A percentile compares a stretch with the other conserved stretches of the same genome.
These are phyloP conservation scores for Cadophora sp. DNA, from an alignment of 2,329 filamentous ascomycete genomes.

Conservation along the genomic window DNA sequence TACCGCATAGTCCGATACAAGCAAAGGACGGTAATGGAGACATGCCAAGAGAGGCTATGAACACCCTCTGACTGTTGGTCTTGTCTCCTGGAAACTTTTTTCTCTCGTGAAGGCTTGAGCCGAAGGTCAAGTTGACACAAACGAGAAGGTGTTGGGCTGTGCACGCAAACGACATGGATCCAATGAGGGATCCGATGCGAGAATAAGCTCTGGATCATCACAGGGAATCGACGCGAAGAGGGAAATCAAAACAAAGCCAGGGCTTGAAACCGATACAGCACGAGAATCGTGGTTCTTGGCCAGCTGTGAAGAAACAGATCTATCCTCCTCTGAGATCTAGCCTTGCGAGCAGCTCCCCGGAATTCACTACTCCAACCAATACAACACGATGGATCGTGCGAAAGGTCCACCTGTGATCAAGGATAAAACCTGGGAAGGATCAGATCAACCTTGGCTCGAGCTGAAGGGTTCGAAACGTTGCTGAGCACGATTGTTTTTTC, in stretches of 20 bases:
- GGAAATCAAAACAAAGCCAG: slow-evolving; percentile 9
- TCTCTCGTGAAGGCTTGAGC: background rate
- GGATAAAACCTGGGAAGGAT: background rate
- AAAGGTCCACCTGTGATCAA: slow-evolving; percentile 11
- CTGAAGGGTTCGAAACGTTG: slow-evolving; percentile 13
- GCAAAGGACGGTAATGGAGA: background rate
- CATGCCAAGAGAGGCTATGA: slow-evolving; percentile 20
- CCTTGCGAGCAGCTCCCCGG: slow-evolving; percentile 6
- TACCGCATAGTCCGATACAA: background rate
- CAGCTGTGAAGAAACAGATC: background rate
- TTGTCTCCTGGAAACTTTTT: background rate
- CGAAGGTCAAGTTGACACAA: background rate
- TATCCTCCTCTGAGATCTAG: background rate
- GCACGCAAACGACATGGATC: slow-evolving; percentile 1
- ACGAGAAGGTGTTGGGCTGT: background rate
- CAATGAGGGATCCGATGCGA: background rate
- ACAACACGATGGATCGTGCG: background rate
- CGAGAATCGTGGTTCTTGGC: background rate
- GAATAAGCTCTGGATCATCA: slow-evolving; percentile 3
- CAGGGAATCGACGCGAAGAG: background rate
- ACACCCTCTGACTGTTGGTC: slow-evolving; percentile 2
- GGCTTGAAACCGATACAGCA: background rate
- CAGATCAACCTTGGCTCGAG: slow-evolving; percentile 4
- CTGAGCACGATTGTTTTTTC: slow-evolving; percentile 2
- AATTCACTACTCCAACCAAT: slow-evolving; percentile 7